Evolutionary conservation across 2,329 filamentous ascomycete genomes (phyloP).

Genomic region (Fusarium nematophilum): DNA sequence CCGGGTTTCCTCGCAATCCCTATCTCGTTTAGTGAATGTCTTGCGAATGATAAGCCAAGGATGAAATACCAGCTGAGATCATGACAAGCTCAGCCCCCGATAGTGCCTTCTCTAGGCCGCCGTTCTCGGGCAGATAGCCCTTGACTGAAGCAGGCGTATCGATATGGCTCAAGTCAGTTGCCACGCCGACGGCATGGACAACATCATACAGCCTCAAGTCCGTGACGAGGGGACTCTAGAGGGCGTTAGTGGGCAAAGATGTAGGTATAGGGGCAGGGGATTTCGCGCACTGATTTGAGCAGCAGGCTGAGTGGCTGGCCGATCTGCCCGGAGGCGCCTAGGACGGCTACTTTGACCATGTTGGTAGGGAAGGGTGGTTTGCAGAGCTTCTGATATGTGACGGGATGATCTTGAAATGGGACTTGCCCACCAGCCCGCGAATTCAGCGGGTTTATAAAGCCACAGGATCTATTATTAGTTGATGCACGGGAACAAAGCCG

Average conservation of each 20-base stretch:
- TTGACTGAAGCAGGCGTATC: constrained; percentile 81
- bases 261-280: not conserved
- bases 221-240: constrained; percentile 8
- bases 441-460: too few relatives aligned
- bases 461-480: too few relatives aligned
- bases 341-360: constrained; percentile 13
- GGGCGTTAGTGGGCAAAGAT: not conserved
- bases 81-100: constrained; percentile 78
- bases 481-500: too few relatives aligned
- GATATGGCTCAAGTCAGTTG: constrained; percentile 82
- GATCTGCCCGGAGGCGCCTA: constrained; percentile 11
- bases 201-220: constrained; percentile 30
- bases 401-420: too few relatives aligned
- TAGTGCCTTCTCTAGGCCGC: constrained; percentile 72
- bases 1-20: constrained; percentile 84
- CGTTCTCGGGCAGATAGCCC: constrained; percentile 73
- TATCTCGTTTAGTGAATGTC: not conserved
- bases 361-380: too few relatives aligned
- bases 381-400: too few relatives aligned
- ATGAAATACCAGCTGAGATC: constrained; percentile 67
- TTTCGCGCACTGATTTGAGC: constrained; percentile 2
- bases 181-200: constrained; percentile 65
- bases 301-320: constrained; percentile 11
- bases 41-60: not conserved
- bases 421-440: too few relatives aligned